Percentiles rank a stretch among this genome's conserved stretches.
Conservation (phyloP, 2,329 filamentous ascomycete species). For the Epichloe aotearoae region DNA sequence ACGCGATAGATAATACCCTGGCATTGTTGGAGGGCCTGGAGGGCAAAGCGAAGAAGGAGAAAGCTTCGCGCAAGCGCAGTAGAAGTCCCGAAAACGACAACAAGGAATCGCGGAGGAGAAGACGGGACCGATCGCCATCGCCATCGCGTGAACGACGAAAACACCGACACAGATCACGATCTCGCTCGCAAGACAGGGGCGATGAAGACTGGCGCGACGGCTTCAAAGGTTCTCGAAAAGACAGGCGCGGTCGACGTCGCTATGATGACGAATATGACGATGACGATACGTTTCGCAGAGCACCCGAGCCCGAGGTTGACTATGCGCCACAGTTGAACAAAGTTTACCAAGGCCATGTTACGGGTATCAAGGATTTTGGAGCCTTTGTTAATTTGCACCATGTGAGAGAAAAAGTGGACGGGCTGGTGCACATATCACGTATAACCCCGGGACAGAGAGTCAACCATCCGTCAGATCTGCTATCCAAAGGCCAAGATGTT, state of each 20-base stretch:
- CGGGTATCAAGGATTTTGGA: slow-evolving; percentile 88
- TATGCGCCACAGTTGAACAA: slow-evolving; percentile 72
- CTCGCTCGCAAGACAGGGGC: slow-evolving; percentile 24
- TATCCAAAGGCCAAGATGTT: slow-evolving; percentile 67
- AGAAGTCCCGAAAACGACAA: slow-evolving; percentile 41
- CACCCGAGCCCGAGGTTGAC: slow-evolving; percentile 64
- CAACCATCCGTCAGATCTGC: slow-evolving; percentile 80
- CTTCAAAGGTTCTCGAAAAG: slow-evolving; percentile 17
- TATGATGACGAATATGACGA: slow-evolving; percentile 26
- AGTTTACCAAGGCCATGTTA: slow-evolving; percentile 80
- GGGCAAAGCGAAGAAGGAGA: slow-evolving; percentile 44
- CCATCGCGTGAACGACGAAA: slow-evolving; percentile 28
- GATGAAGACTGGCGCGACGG: slow-evolving; percentile 34
- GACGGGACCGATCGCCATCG: slow-evolving; percentile 24
- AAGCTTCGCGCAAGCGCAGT: slow-evolving; percentile 41
- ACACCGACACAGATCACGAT: slow-evolving; percentile 23
- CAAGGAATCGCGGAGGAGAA: slow-evolving; percentile 27
- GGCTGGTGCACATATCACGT: slow-evolving; percentile 84
- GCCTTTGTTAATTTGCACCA: slow-evolving; percentile 87
- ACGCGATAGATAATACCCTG: slow-evolving; percentile 84
- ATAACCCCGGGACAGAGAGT: slow-evolving; percentile 76
- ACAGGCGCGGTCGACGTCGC: slow-evolving; percentile 24
- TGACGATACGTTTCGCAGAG: slow-evolving; percentile 49
- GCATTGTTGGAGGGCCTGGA: slow-evolving; percentile 81
- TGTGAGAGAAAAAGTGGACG: slow-evolving; percentile 79